Evolutionary conservation across 1,284 basidiomycete genomes (phyloP), one percentile per base, ranked within the genome.

Genomic region (Tilletia horrida): DNA sequence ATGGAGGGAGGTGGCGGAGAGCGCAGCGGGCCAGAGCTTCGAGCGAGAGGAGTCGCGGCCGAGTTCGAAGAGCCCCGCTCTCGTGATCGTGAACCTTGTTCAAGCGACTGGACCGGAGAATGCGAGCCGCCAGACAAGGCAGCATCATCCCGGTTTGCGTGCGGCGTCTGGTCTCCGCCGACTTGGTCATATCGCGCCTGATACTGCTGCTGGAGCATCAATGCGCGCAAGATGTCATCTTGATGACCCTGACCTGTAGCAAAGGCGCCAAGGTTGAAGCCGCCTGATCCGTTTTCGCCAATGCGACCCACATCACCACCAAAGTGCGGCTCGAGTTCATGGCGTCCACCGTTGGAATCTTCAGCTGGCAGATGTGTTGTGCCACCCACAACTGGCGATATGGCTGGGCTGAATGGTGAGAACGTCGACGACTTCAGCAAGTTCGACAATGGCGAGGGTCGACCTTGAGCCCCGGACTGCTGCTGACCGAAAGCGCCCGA

Each of bases 381-480:
- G 21, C 68, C 73, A 4, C 71, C 71, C 2, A 74, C 72, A 1
- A 74, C 18, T 0, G 74, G 74, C 27, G 73, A 74, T 35, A 72
- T 71, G 13, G 73, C 69, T 8, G 74, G 74, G 27, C 71, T 73
- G 59, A 76, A 76, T 1, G 74, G 74, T 23, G 70, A 69, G 61
- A 76, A 76, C 67, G 72, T 74, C 66, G 72, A 74, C 1, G 67
- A 21, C 64, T 43, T 61, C 8, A 45, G 57, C 42, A 61, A 45
- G 64, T 23, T 62, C 65, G 35, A 59, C 64, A 18, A 6, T 23
- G 27, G 25, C 23, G 62, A 44, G 13, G 45, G 8, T 14, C 14
- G 63, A 21, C 43, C 63, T 44, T 21, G 66, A 42, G 45, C 68
- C 65, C 63, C 71, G 21, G 0, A 68, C 42, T 48, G 68, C 23